phyloP scores from a whole-genome alignment of 805 yeast genomes.

The Ogataea ramenticola region DNA sequence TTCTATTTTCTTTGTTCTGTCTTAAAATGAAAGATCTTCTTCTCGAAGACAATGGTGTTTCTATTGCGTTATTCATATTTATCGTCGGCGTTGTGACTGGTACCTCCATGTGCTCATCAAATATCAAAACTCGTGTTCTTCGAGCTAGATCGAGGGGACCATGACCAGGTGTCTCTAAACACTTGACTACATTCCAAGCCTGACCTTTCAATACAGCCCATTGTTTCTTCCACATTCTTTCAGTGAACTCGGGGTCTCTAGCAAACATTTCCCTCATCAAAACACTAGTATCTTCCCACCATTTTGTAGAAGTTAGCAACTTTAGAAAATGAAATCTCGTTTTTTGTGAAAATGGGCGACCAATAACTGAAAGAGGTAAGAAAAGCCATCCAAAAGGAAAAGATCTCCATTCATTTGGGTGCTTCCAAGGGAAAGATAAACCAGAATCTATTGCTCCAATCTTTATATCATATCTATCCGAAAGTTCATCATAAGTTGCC shows the following conservation, averaged over 20 bases:
- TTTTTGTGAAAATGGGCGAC: conserved; percentile 54
- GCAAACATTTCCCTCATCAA: conserved; percentile 42
- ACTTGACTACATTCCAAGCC: conserved; percentile 68
- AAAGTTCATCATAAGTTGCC: conserved; percentile 32
- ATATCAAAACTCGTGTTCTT: conserved; percentile 46
- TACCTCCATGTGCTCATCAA: conserved; percentile 56
- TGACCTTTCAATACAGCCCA: conserved; percentile 71
- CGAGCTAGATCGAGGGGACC: conserved; percentile 66
- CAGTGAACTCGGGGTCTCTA: conserved; percentile 54
- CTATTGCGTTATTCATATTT: conserved; percentile 35
- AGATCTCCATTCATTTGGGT: conserved; percentile 76
- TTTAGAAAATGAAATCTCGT: conserved; percentile 54
- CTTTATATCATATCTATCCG: conserved; percentile 31
- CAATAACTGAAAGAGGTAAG: conserved; percentile 54
- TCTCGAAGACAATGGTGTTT: conserved; percentile 23
- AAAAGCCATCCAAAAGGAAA: conserved; percentile 77
- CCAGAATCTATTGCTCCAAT: conserved; percentile 77
- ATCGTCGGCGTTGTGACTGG: conserved; percentile 38
- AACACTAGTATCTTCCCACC: conserved; percentile 63
- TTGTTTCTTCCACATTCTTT: conserved; percentile 60
- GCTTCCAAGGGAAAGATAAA: conserved; percentile 72
- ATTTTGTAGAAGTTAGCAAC: conserved; percentile 46
- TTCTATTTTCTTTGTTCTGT: neutral
- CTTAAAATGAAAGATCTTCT: neutral
- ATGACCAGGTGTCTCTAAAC: conserved; percentile 45